Percentiles rank a stretch among this genome's conserved stretches.
Conservation (phyloP, 228 moss, liverwort and hornwort genomes). For the Sphagnum magellanicum region DNA sequence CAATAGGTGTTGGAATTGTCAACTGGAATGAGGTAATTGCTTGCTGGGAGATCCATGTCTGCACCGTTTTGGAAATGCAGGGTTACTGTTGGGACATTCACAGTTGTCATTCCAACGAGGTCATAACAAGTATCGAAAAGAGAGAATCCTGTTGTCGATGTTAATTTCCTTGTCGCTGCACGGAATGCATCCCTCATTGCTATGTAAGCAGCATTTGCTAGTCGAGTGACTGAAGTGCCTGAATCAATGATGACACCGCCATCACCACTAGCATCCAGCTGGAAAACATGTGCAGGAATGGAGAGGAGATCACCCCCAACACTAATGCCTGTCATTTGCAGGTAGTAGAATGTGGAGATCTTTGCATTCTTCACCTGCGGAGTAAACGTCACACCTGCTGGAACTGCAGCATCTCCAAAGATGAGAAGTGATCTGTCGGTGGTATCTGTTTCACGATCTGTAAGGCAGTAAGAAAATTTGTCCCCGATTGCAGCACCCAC, state of each 20-base stretch:
- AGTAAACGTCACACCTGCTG: slow-evolving; percentile 11
- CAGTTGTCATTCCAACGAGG: slow-evolving; percentile 6
- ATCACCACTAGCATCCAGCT: slow-evolving; percentile 8
- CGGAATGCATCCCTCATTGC: slow-evolving; percentile 13
- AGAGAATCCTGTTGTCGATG: slow-evolving; percentile 4
- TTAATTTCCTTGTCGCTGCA: slow-evolving; percentile 9
- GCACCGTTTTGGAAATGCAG: slow-evolving; percentile 21
- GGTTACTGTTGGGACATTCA: slow-evolving; percentile 16
- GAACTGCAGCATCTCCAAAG: slow-evolving; percentile 18
- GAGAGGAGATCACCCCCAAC: slow-evolving; percentile 8
- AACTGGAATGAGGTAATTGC: slow-evolving; percentile 15
- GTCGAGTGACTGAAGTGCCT: slow-evolving; percentile 20
- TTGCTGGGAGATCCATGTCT: slow-evolving; percentile 15
- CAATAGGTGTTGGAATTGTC: slow-evolving; percentile 15
- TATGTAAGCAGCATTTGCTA: slow-evolving; percentile 10
- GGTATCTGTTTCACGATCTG: slow-evolving; percentile 2
- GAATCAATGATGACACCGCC: slow-evolving; percentile 26
- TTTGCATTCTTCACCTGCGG: slow-evolving; percentile 11
- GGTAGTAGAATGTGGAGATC: slow-evolving; percentile 20
- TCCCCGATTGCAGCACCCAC: neutral
- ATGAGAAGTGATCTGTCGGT: slow-evolving; percentile 7
- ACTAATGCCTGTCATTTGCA: slow-evolving; percentile 13
- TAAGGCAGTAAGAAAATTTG: slow-evolving; percentile 24
- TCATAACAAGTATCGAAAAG: slow-evolving; percentile 26
- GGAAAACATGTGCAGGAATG: slow-evolving; percentile 11